These are phyloP conservation scores for Coemansia sp. DNA, from an alignment of 192 early-diverging fungal species.

Conservation along the genomic window DNA sequence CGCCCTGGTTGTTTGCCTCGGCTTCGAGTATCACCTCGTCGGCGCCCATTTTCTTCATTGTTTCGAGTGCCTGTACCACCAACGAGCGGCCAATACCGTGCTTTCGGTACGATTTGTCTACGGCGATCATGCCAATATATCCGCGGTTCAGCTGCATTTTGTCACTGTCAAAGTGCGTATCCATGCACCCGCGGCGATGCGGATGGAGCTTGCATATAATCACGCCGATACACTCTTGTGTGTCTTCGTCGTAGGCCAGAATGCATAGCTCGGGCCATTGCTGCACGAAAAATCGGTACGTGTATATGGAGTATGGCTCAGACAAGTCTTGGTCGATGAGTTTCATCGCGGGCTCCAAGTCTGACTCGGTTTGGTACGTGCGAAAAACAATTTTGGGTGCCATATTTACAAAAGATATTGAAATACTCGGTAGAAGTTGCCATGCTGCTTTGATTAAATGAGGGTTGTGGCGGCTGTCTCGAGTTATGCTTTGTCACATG, in stretches of 20 bases:
- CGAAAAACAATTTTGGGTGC: not conserved
- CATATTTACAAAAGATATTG: not conserved
- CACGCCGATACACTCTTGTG: conserved; percentile 70
- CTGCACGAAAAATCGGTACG: conserved; percentile 94
- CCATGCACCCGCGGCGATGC: conserved; percentile 29
- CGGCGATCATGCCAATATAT: conserved; percentile 97
- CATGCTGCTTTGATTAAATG: too few species aligned
- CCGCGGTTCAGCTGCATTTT: conserved; percentile 59
- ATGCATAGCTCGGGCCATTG: conserved; percentile 90
- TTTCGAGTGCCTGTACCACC: conserved; percentile 68
- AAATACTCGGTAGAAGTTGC: too few species aligned
- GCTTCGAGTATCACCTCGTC: conserved; percentile 90
- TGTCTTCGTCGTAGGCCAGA: conserved; percentile 59
- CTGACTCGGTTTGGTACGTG: conserved; percentile 70
- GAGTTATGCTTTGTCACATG: too few species aligned
- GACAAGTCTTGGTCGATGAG: conserved; percentile 94
- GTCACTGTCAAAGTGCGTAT: conserved; percentile 16
- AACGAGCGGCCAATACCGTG: conserved; percentile 74
- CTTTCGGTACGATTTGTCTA: conserved; percentile 77
- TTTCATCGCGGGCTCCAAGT: conserved; percentile 71
- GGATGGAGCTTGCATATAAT: conserved; percentile 86
- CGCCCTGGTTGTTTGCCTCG: conserved; percentile 81
- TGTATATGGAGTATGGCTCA: conserved; percentile 96
- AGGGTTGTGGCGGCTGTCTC: too few species aligned
- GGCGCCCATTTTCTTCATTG: conserved; percentile 73